Evolutionary conservation across 495 filamentous ascomycete genomes (phyloP).

Genomic region (Lophiotrema nucula): DNA sequence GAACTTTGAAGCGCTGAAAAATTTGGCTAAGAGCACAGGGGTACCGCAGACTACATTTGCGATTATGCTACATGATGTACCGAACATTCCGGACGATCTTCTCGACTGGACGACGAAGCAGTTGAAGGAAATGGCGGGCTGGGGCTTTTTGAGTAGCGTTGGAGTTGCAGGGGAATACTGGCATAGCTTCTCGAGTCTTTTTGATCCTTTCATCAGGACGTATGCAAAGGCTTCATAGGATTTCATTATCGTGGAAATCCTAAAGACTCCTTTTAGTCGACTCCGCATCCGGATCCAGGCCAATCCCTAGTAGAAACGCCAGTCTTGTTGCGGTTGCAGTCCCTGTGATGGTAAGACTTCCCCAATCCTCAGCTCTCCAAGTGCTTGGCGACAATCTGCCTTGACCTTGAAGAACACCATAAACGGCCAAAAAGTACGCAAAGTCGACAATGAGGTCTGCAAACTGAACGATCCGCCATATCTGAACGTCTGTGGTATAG

Average conservation of each 20-base stretch:
- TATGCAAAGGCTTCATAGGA: constrained; percentile 12
- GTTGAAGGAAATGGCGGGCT: constrained; percentile 21
- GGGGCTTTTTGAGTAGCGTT: constrained; percentile 13
- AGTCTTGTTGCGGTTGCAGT: constrained; percentile 1
- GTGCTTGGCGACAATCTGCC: neutral
- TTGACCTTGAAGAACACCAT: neutral
- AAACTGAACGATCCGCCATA: constrained; percentile 10
- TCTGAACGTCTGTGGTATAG: constrained; percentile 2
- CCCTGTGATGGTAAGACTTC: constrained; percentile 6
- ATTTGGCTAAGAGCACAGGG: neutral
- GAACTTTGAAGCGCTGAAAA: constrained; percentile 15
- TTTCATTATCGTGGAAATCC: no score
- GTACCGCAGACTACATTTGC: constrained; percentile 2
- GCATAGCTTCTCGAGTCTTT: constrained; percentile 23
- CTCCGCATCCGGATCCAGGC: neutral
- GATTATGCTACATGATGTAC: constrained; percentile 23
- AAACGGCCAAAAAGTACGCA: constrained; percentile 11
- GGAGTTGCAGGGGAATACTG: constrained; percentile 10
- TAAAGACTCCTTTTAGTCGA: neutral
- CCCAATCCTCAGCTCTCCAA: constrained; percentile 19
- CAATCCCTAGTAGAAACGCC: neutral
- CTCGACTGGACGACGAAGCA: constrained; percentile 16
- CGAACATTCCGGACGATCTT: constrained; percentile 18
- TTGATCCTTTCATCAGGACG: constrained; percentile 3
- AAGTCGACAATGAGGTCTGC: constrained; percentile 10